These are phyloP conservation scores for Aspergillus udagawae DNA, from an alignment of 2,329 filamentous ascomycete genomes.

Conservation along the genomic window DNA sequence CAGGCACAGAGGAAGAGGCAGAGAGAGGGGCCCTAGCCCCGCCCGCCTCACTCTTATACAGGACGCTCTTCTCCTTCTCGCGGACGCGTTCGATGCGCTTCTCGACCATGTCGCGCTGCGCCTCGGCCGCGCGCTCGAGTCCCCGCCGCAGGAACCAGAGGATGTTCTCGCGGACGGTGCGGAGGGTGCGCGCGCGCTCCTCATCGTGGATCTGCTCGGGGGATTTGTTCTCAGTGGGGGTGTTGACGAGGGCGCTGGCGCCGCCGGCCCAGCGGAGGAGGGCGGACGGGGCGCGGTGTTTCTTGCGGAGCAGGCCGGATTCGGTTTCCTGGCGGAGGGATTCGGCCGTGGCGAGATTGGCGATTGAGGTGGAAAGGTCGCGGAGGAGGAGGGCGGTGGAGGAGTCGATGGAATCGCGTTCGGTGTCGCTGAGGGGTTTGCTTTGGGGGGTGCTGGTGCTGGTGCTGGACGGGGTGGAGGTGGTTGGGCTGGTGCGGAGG, in stretches of 20 bases:
- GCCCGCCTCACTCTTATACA: constrained; percentile 58
- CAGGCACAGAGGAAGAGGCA: constrained; percentile 14
- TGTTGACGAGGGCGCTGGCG: constrained; percentile 27
- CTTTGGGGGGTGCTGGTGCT: constrained; percentile 38
- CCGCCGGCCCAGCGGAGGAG: constrained; percentile 65
- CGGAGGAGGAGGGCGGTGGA: constrained; percentile 81
- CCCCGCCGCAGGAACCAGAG: constrained; percentile 75
- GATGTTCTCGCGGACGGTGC: constrained; percentile 73
- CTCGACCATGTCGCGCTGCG: constrained; percentile 91
- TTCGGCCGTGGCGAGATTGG: constrained; percentile 75
- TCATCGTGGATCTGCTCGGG: constrained; percentile 70
- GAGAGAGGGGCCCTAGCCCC: neutral
- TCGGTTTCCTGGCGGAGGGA: constrained; percentile 74
- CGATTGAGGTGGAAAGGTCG: constrained; percentile 78
- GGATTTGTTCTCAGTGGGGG: constrained; percentile 39
- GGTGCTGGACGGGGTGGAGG: constrained; percentile 32
- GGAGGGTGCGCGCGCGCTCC: constrained; percentile 61
- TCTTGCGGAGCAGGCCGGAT: constrained; percentile 65
- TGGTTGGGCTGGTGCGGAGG: constrained; percentile 18
- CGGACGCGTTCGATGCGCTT: constrained; percentile 76
- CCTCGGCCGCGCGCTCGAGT: constrained; percentile 70
- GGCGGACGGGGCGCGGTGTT: constrained; percentile 54
- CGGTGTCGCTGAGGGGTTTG: constrained; percentile 68
- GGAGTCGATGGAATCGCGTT: constrained; percentile 82
- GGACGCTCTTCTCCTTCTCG: constrained; percentile 82